Evolutionary conservation across 805 yeast species (phyloP), one percentile per base, ranked within the genome.

Genomic region (Jamesozyma jinghongensis): DNA sequence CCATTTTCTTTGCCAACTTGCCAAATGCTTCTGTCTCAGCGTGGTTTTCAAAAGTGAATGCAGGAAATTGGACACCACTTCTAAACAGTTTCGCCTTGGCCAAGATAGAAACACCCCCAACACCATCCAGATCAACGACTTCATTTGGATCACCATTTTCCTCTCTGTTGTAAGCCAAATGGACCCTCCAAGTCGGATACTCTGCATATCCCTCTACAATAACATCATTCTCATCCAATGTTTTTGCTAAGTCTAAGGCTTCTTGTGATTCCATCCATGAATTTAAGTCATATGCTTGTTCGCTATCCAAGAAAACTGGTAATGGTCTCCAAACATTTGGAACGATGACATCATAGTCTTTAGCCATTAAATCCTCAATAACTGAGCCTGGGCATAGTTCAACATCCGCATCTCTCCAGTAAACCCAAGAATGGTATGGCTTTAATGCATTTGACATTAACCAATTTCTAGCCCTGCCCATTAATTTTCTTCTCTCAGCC

Each of bases 321-420:
- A 92, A 70, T 2, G 97, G 98, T 52, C 98, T 73, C 98, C 98
- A 92, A 27, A 92, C 96, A 56, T 92, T 86, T 22, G 86, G 94
- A 31, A 81, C 73, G 59, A 84, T 69, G 13, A 84, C 82, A 54
- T 84, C 94, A 55, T 70, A 79, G 48, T 74, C 73, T 46, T 68
- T 69, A 47, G 73, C 70, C 90, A 84, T 83, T 63, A 84, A 66
- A 53, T 74, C 79, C 60, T 84, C 79, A 45, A 84, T 74, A 37
- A 84, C 80, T 32, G 79, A 70, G 5, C 85, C 86, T 0, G 90
- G 88, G 49, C 84, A 77, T n/a, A 82, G 69, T 54, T 84, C 94
- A 38, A 84, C 78, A 55, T 84, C 94, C 1, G 77, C 92, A 60
- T 84, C 94, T 66, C 94, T 71, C 94, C 94, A 84, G 56, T 83